phyloP scores from a whole-genome alignment of 2,329 filamentous ascomycete species.

The Colletotrichum cordylinicola region DNA sequence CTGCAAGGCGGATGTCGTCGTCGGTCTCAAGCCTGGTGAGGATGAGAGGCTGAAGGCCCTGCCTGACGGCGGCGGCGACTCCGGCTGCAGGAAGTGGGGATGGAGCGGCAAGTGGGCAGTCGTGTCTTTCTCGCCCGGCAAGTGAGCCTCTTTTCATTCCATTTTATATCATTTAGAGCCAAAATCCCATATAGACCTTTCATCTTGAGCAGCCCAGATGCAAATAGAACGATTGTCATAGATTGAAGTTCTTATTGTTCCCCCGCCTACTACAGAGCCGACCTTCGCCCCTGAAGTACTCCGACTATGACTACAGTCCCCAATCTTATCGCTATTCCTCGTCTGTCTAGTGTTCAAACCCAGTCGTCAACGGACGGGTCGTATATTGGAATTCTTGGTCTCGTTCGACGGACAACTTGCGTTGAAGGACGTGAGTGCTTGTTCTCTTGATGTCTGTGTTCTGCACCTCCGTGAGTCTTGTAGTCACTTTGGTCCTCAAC shows the following conservation, averaged over 20 bases:
- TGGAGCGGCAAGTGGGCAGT: constrained; percentile 98
- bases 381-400: neutral
- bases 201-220: neutral
- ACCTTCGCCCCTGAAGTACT: too few relatives aligned
- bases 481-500: neutral
- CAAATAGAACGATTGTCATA: neutral
- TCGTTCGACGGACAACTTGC: neutral
- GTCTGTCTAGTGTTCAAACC: neutral
- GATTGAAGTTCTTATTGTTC: neutral
- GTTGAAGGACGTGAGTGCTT: neutral
- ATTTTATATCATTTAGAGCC: neutral
- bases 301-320: too few relatives aligned
- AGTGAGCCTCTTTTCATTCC: constrained; percentile 2
- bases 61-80: constrained; percentile 74
- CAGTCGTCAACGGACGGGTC: neutral
- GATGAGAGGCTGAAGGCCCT: constrained; percentile 79
- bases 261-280: too few relatives aligned
- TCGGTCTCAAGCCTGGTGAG: constrained; percentile 80
- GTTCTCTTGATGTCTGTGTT: neutral
- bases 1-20: constrained; percentile 96
- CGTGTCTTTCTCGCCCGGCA: constrained; percentile 70
- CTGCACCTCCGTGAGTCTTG: fast-evolving
- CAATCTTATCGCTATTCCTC: too few relatives aligned
- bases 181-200: neutral
- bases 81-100: constrained; percentile 81